Percentiles rank a stretch among this genome's conserved stretches.
Evolutionary conservation across 2,329 filamentous ascomycete species (phyloP).

Genomic region (Diaporthe citri): DNA sequence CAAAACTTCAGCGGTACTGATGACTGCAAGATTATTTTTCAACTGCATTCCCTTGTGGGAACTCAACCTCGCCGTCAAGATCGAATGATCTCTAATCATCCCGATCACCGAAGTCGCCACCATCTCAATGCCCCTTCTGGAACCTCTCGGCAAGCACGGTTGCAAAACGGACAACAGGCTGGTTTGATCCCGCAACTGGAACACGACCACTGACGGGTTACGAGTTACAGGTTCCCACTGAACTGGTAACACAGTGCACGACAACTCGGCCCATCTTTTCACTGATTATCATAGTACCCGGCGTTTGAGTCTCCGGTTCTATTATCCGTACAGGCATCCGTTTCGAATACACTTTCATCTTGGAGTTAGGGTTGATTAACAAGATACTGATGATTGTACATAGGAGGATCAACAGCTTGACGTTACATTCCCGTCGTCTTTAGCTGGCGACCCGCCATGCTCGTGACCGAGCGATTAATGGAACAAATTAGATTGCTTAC

Average conservation of each 20-base stretch:
- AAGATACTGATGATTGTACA: slow-evolving; percentile 41
- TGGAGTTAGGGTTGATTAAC: slow-evolving; percentile 31
- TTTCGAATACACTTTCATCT: slow-evolving; percentile 20
- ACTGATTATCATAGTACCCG: slow-evolving; percentile 41
- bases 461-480: slow-evolving; percentile 24
- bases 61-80: slow-evolving; percentile 3
- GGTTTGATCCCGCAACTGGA: slow-evolving; percentile 40
- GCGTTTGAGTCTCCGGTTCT: slow-evolving; percentile 9
- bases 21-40: slow-evolving; percentile 39
- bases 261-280: slow-evolving; percentile 29
- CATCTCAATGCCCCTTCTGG: slow-evolving; percentile 2
- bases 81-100: slow-evolving; percentile 2
- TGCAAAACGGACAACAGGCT: slow-evolving; percentile 38
- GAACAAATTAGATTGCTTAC: slow-evolving; percentile 30
- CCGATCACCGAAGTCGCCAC: neutral
- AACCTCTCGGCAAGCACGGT: slow-evolving; percentile 26
- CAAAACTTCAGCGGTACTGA: slow-evolving; percentile 40
- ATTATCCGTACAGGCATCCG: neutral
- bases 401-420: slow-evolving; percentile 34
- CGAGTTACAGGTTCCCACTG: slow-evolving; percentile 41
- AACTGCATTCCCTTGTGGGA: slow-evolving; percentile 6
- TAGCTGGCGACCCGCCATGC: slow-evolving; percentile 6
- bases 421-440: slow-evolving; percentile 13
- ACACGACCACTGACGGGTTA: slow-evolving; percentile 41
- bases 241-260: slow-evolving; percentile 40